Percentiles rank a stretch among this genome's conserved stretches.
Evolutionary conservation across 2,329 filamentous ascomycete genomes (phyloP).

Genomic region (Microcera coccophila): DNA sequence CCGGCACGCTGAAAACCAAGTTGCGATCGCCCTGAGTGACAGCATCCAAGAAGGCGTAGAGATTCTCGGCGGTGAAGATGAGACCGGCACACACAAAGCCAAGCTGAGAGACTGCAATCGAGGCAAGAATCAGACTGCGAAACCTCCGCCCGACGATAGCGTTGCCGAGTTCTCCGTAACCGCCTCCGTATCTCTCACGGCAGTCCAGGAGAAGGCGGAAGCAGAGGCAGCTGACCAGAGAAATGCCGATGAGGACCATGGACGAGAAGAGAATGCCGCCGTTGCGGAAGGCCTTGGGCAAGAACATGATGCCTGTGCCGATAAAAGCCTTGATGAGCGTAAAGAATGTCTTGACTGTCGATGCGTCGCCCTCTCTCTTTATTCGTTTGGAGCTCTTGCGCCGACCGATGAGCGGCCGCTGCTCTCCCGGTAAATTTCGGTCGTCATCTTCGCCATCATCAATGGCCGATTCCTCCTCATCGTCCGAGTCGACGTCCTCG

Average conservation of each 20-base stretch:
- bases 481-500: slow-evolving; percentile 43
- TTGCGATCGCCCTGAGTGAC: slow-evolving; percentile 49
- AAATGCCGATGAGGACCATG: slow-evolving; percentile 61
- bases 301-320: slow-evolving; percentile 77
- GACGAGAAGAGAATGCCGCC: slow-evolving; percentile 73
- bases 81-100: slow-evolving; percentile 76
- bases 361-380: slow-evolving; percentile 55
- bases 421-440: slow-evolving; percentile 51
- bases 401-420: slow-evolving; percentile 51
- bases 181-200: slow-evolving; percentile 59
- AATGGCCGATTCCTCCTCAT: slow-evolving; percentile 56
- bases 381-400: slow-evolving; percentile 48
- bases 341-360: slow-evolving; percentile 71
- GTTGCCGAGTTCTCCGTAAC: slow-evolving; percentile 70
- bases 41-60: slow-evolving; percentile 63
- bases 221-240: slow-evolving; percentile 63
- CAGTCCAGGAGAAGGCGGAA: slow-evolving; percentile 70
- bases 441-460: slow-evolving; percentile 43
- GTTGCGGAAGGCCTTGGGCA: slow-evolving; percentile 75
- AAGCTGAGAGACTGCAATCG: slow-evolving; percentile 70
- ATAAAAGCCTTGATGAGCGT: slow-evolving; percentile 75
- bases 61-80: slow-evolving; percentile 73
- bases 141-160: slow-evolving; percentile 61
- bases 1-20: slow-evolving; percentile 47
- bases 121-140: slow-evolving; percentile 62